Evolutionary conservation across 2,329 filamentous ascomycete species (phyloP).

Genomic region (Cercospora sp.): DNA sequence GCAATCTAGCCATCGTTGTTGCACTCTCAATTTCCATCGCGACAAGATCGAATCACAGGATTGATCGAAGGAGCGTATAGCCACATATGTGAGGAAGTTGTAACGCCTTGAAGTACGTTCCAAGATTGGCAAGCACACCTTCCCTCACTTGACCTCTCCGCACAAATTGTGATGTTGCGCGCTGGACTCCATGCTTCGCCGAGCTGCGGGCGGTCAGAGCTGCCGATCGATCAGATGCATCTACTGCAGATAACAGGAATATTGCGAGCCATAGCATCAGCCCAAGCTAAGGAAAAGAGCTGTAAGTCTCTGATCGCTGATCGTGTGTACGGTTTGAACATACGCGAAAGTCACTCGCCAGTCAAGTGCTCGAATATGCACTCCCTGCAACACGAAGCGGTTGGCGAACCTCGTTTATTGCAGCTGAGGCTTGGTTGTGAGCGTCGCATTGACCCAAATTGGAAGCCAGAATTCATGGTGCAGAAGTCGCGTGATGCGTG

Average conservation of each 20-base stretch:
- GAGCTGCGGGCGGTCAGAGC: background rate
- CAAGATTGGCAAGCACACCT: background rate
- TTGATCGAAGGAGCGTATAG: background rate
- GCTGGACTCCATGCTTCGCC: background rate
- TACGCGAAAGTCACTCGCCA: background rate
- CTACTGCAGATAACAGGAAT: background rate
- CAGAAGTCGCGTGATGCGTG: background rate
- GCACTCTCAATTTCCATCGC: background rate
- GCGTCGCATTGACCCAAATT: background rate
- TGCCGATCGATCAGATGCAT: background rate
- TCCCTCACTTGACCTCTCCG: background rate
- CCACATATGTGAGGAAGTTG: background rate
- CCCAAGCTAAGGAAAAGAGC: background rate
- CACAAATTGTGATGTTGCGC: background rate
- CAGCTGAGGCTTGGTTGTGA: background rate
- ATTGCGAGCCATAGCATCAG: background rate
- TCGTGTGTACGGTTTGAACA: background rate
- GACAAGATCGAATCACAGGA: background rate
- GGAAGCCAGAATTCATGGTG: background rate
- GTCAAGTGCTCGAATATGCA: background rate
- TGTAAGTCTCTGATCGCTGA: background rate
- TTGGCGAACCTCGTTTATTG: background rate
- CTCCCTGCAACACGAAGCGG: background rate
- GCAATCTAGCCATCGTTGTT: background rate
- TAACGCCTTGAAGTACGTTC: background rate